These are phyloP conservation scores for Clonostachys rosea DNA, from an alignment of 2,329 filamentous ascomycete species.

Conservation along the genomic window DNA sequence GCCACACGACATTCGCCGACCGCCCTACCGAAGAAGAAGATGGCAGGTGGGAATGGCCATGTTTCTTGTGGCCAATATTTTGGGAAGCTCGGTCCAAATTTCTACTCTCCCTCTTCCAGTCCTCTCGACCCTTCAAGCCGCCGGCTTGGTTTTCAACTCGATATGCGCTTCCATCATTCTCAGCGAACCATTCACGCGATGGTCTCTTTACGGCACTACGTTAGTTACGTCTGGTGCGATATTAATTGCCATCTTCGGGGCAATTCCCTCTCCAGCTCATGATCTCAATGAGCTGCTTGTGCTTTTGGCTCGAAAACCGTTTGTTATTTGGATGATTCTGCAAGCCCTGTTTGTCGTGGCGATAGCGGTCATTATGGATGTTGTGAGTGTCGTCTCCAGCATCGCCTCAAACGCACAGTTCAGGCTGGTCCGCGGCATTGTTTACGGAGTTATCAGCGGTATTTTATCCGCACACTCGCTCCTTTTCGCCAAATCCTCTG, in stretches of 20 bases:
- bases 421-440: constrained; percentile 74
- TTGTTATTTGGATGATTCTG: constrained; percentile 83
- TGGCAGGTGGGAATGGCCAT: constrained; percentile 98
- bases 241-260: constrained; percentile 89
- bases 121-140: constrained; percentile 90
- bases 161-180: constrained; percentile 93
- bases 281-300: constrained; percentile 75
- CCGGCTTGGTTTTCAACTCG: constrained; percentile 96
- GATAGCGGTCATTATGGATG: constrained; percentile 60
- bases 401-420: constrained; percentile 60
- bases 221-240: constrained; percentile 86
- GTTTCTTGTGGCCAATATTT: constrained; percentile 90
- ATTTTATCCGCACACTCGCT: constrained; percentile 92
- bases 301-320: constrained; percentile 68
- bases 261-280: constrained; percentile 89
- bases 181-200: constrained; percentile 87
- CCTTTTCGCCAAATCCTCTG: constrained; percentile 91
- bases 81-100: constrained; percentile 96
- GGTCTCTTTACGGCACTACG: constrained; percentile 85
- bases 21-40: constrained; percentile 82
- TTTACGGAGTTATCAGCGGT: constrained; percentile 86
- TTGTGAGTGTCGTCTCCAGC: constrained; percentile 44
- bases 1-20: constrained; percentile 70
- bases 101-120: constrained; percentile 92
- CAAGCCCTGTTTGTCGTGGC: constrained; percentile 69